A percentile compares a stretch with the other conserved stretches of the same genome.
Conservation (phyloP, 805 yeast species). For the Wickerhamomyces chambardii region DNA sequence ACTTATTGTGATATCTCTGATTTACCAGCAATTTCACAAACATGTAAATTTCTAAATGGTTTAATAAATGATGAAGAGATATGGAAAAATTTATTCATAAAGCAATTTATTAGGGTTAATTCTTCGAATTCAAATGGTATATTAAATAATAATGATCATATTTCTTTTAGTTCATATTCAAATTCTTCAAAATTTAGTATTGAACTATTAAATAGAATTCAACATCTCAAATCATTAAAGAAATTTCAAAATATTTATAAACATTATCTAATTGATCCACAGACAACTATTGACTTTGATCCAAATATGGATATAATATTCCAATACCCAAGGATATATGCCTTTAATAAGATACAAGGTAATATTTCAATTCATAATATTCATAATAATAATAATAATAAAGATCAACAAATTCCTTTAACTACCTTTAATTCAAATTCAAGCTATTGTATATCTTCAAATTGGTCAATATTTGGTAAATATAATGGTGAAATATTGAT, state of each 20-base stretch:
- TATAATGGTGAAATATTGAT: too few relatives aligned
- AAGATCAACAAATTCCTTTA: too few relatives aligned
- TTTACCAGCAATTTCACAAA: conserved; percentile 20
- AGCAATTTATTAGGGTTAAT: conserved; percentile 7
- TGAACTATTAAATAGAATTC: conserved; percentile 22
- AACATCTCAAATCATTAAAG: conserved; percentile 13
- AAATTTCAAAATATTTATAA: too few relatives aligned
- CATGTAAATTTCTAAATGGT: conserved; percentile 18
- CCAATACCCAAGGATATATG: conserved; percentile 8
- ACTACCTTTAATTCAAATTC: too few relatives aligned
- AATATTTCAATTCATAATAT: conserved; percentile 5
- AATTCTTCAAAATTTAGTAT: conserved; percentile 22
- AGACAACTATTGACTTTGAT: too few relatives aligned
- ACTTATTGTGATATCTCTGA: conserved; percentile 27
- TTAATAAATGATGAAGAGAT: conserved; percentile 30
- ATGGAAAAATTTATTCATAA: conserved; percentile 28
- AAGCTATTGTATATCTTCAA: too few relatives aligned
- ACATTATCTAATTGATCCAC: too few relatives aligned
- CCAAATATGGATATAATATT: conserved; percentile 5
- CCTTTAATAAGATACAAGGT: conserved; percentile 10
- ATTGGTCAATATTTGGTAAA: too few relatives aligned
- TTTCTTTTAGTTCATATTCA: conserved; percentile 26
- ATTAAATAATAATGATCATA: conserved; percentile 10
- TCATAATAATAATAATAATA: conserved; percentile 7
- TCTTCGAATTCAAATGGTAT: too few relatives aligned